Conservation (phyloP, 208 protist genomes). For the Leishmania lainsoni region DNA sequence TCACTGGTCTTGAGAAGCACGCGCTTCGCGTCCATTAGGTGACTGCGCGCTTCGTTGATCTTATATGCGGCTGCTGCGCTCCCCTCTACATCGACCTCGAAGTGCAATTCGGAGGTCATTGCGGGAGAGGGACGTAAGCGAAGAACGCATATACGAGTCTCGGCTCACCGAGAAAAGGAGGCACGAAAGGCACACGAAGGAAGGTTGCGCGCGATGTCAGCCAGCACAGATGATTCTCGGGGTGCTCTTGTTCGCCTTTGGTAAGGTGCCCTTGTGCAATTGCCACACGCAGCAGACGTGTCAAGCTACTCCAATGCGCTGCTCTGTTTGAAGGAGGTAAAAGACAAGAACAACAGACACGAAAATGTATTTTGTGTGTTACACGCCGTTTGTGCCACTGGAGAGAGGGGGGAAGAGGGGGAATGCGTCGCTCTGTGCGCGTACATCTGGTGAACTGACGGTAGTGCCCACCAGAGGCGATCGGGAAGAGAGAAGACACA, state of each 20-base stretch:
- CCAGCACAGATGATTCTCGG: neutral
- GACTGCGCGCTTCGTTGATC: slow-evolving; percentile 5
- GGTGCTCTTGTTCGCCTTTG: neutral
- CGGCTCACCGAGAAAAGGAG: neutral
- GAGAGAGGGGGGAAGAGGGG: neutral
- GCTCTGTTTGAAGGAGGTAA: neutral
- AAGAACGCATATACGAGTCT: neutral
- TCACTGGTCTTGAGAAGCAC: slow-evolving; percentile 30
- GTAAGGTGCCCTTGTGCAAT: neutral
- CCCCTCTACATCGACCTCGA: slow-evolving; percentile 17
- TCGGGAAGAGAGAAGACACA: neutral
- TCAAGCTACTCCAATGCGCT: neutral
- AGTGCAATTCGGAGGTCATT: slow-evolving; percentile 16
- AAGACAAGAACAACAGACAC: neutral
- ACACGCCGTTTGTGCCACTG: neutral
- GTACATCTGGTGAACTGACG: neutral
- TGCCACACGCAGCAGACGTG: neutral
- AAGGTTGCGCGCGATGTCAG: neutral
- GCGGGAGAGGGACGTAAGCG: neutral
- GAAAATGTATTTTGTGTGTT: neutral
- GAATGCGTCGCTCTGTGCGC: neutral
- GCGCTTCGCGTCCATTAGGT: slow-evolving; percentile 22
- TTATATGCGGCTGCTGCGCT: slow-evolving; percentile 15
- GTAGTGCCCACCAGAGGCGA: neutral
- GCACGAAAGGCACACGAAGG: no score